Percentiles rank a stretch among this genome's conserved stretches.
Evolutionary conservation across 345 rosid species (phyloP).

Genomic region (Corchorus capsularis): DNA sequence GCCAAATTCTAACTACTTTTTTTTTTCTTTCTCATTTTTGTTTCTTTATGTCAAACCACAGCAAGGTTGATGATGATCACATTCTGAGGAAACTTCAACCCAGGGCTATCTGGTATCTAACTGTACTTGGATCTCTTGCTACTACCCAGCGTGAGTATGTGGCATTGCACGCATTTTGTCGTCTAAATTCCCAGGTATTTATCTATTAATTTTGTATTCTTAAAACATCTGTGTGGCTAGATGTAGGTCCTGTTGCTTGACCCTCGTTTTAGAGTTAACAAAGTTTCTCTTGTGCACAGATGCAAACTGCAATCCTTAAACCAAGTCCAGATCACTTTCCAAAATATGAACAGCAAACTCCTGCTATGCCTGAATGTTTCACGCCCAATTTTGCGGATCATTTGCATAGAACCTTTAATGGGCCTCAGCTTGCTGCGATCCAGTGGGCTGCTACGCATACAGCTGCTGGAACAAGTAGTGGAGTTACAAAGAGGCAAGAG

Average conservation of each 20-base stretch:
- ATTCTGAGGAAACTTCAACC: constrained; percentile 86
- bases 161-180: constrained; percentile 98
- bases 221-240: neutral
- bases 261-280: constrained; percentile 25
- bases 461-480: constrained; percentile 97
- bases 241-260: constrained; percentile 18
- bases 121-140: constrained; percentile 98
- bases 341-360: constrained; percentile 84
- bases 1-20: neutral
- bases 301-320: constrained; percentile 93
- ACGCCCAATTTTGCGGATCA: constrained; percentile 80
- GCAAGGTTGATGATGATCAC: constrained; percentile 80
- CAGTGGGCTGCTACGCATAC: constrained; percentile 99
- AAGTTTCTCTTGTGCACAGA: constrained; percentile 44
- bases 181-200: constrained; percentile 88
- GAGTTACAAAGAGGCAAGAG: constrained; percentile 76
- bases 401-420: constrained; percentile 79
- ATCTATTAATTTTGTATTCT: constrained; percentile 21
- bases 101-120: constrained; percentile 80
- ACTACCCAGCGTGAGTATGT: constrained; percentile 98
- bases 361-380: constrained; percentile 94
- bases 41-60: constrained; percentile 25
- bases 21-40: neutral
- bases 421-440: constrained; percentile 91
- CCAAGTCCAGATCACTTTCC: constrained; percentile 96